phyloP scores from a whole-genome alignment of 352 stramenopile species.

The Globisporangium viniferum region DNA sequence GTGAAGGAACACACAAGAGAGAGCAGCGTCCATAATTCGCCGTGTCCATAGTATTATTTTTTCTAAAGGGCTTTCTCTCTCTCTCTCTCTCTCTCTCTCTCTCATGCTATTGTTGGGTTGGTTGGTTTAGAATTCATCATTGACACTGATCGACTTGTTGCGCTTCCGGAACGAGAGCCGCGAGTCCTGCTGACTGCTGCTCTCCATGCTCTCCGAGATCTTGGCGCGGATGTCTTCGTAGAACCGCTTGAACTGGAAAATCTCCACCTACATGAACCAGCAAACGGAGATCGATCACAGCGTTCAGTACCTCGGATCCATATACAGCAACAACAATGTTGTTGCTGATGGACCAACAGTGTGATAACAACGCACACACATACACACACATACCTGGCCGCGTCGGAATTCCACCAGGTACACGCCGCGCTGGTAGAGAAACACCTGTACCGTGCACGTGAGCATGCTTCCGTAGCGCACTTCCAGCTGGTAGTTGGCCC shows the following conservation, averaged over 20 bases:
- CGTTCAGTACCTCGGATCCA: neutral
- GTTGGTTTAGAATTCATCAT: slow-evolving; percentile 10
- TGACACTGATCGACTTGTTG: slow-evolving; percentile 59
- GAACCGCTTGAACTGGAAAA: slow-evolving; percentile 87
- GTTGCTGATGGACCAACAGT: neutral
- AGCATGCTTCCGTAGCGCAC: slow-evolving; percentile 58
- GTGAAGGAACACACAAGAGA: no score
- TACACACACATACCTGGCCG: slow-evolving; percentile 46
- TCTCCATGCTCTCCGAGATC: slow-evolving; percentile 53
- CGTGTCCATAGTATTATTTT: neutral
- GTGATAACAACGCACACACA: no score
- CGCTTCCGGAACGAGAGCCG: slow-evolving; percentile 41
- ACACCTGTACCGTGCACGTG: slow-evolving; percentile 77
- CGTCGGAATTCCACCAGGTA: slow-evolving; percentile 82
- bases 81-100: no score
- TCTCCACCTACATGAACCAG: slow-evolving; percentile 51
- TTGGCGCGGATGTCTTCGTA: slow-evolving; percentile 75
- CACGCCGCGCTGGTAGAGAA: slow-evolving; percentile 74
- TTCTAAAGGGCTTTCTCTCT: no score
- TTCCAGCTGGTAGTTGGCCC: slow-evolving; percentile 71
- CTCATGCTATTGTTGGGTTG: neutral
- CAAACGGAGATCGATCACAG: neutral
- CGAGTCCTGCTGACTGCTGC: slow-evolving; percentile 8
- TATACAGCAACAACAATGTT: neutral
- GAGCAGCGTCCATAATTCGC: neutral